phyloP scores from a whole-genome alignment of 1,139 yeast genomes.

The Meyerozyma smithsonii region DNA sequence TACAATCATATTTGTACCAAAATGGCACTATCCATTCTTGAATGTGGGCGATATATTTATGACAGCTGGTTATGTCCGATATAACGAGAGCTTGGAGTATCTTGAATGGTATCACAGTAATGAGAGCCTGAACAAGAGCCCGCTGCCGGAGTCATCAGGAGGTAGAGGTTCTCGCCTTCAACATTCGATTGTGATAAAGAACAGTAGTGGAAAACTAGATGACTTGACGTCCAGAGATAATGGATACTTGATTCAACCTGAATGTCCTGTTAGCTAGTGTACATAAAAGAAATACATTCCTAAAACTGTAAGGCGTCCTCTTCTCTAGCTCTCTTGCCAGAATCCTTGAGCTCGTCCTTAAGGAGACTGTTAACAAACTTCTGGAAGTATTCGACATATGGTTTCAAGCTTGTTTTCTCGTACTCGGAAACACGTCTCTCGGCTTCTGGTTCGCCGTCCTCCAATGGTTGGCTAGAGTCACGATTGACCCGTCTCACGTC shows the following conservation, averaged over 20 bases:
- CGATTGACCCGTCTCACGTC: constrained; percentile 28
- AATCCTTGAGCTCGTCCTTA: constrained; percentile 48
- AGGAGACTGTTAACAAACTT: constrained; percentile 55
- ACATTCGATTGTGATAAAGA: constrained; percentile 36
- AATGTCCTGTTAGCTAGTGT: constrained; percentile 18
- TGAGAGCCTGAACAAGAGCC: constrained; percentile 8
- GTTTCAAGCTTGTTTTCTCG: constrained; percentile 68
- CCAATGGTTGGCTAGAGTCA: constrained; percentile 23
- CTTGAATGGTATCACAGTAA: constrained; percentile 67
- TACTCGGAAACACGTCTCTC: constrained; percentile 34
- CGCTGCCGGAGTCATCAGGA: constrained; percentile 4
- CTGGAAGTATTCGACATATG: constrained; percentile 69
- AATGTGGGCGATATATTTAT: constrained; percentile 40
- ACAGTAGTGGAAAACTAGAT: constrained; percentile 35
- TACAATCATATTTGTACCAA: constrained; percentile 65
- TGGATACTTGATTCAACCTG: constrained; percentile 11
- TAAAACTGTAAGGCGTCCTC: constrained; percentile 27
- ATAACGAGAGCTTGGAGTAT: constrained; percentile 47
- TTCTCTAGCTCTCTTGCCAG: constrained; percentile 42
- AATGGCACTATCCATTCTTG: constrained; percentile 56
- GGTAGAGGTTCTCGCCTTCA: constrained; percentile 8
- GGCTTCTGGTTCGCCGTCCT: constrained; percentile 21
- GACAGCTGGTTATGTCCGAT: constrained; percentile 53
- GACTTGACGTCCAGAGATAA: constrained; percentile 13
- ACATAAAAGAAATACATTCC: not conserved